Evolutionary conservation across 345 rosid genomes (phyloP).

Genomic region (Gynandropsis gynandra): DNA sequence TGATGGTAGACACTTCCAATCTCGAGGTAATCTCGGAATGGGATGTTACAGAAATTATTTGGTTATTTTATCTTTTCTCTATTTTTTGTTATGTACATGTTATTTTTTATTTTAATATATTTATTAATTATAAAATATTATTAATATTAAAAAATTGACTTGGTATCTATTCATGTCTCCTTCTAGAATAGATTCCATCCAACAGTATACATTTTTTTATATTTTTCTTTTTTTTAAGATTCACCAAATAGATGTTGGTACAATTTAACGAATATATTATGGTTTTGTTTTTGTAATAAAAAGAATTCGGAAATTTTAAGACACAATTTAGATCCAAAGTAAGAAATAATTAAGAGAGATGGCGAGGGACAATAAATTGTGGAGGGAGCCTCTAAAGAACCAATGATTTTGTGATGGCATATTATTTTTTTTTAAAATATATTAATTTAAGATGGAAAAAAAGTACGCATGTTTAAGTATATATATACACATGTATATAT

Average conservation of each 20-base stretch:
- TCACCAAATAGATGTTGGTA: constrained; percentile 11
- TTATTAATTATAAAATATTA: too few relatives aligned
- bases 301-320: constrained; percentile 5
- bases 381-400: constrained; percentile 6
- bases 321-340: too few relatives aligned
- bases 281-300: constrained; percentile 18
- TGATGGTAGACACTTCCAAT: too few relatives aligned
- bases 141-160: too few relatives aligned
- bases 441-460: not conserved
- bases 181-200: constrained; percentile 13
- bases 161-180: not conserved
- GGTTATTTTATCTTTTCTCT: too few relatives aligned
- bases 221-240: constrained; percentile 6
- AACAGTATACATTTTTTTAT: constrained; percentile 15
- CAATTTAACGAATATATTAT: constrained; percentile 6
- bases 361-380: constrained; percentile 11
- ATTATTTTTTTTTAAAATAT: too few relatives aligned
- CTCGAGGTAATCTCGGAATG: too few relatives aligned
- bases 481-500: not conserved
- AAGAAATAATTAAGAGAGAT: not conserved
- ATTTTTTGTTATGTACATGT: too few relatives aligned
- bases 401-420: not conserved
- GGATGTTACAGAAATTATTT: too few relatives aligned
- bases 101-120: too few relatives aligned
- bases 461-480: not conserved